Evolutionary conservation across 2,329 filamentous ascomycete genomes (phyloP), one percentile per base, ranked within the genome.

Genomic region (Xylariaceae sp.): DNA sequence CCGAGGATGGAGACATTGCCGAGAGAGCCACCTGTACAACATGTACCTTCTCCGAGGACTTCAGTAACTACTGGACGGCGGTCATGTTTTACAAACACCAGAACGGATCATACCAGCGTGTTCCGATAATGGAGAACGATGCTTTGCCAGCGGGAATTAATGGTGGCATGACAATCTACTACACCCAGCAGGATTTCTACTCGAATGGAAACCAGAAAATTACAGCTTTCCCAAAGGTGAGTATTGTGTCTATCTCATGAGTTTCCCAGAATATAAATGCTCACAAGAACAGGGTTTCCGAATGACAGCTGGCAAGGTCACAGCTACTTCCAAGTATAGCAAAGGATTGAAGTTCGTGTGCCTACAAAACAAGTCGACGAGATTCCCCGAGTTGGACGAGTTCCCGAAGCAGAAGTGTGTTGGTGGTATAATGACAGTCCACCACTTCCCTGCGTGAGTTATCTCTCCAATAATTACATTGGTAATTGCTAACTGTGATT

Each of bases 341-440:
- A 67, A 70, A 41, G 71, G 72, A 5, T 69, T 78, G 7, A 76
- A 75, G 39, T 79, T 75, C 52, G 74, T 74, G 21, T 79, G 76
- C 53, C 65, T 78, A 19, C 64, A 77, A 44, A 71, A 73, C 62
- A 72, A 73, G 56, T 67, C 66, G 16, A 78, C 75, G 0, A 71
- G 76, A 29, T 76, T 74, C 60, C 70, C 70, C 48, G 77, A 79
- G 66, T 70, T 75, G 2, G 66, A 72, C 21, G 70, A 73, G 43
- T 76, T 79, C 67, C 76, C 76, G 2, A 70, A 67, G 0, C 65
- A 68, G 50, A 72, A 70, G 2, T 78, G 77, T 60, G 65, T 64
- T 3, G 74, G 72, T 6, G 76, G 77, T 24, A 77, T 78, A 60
- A 78, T 78, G 74, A 74, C 74, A 0, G 73, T 75, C 33, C 69